Conservation (phyloP, 441 rosid genomes). For the Pelargonium fulgidum region DNA sequence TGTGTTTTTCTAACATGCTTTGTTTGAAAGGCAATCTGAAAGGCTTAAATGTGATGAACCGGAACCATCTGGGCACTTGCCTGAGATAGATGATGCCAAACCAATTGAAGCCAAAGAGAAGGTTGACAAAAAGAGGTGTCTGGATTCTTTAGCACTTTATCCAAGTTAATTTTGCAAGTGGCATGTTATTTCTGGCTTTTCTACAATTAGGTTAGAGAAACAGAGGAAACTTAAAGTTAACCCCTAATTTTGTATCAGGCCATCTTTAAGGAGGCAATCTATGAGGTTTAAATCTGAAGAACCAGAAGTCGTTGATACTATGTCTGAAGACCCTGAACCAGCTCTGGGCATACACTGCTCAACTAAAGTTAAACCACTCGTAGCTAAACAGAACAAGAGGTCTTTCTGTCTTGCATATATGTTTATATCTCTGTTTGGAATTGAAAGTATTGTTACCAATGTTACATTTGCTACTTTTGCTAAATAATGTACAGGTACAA, state of each 20-base stretch:
- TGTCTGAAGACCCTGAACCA: neutral
- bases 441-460: neutral
- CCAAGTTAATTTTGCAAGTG: conserved; percentile 7
- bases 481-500: neutral
- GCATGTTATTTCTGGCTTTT: neutral
- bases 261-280: conserved; percentile 17
- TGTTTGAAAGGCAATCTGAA: conserved; percentile 30
- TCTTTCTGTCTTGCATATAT: neutral
- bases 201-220: neutral
- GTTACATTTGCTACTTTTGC: neutral
- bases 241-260: neutral
- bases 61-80: conserved; percentile 24
- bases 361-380: neutral
- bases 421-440: neutral
- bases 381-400: neutral
- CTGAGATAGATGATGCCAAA: conserved; percentile 23
- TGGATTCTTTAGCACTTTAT: neutral
- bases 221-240: conserved; percentile 5
- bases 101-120: neutral
- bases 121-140: conserved; percentile 24
- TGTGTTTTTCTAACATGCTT: conserved; percentile 23
- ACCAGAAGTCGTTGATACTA: neutral
- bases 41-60: conserved; percentile 22
- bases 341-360: neutral
- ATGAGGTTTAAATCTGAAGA: conserved; percentile 16